Conservation (phyloP, 140 eudicot species). For the Artemisia princeps region DNA sequence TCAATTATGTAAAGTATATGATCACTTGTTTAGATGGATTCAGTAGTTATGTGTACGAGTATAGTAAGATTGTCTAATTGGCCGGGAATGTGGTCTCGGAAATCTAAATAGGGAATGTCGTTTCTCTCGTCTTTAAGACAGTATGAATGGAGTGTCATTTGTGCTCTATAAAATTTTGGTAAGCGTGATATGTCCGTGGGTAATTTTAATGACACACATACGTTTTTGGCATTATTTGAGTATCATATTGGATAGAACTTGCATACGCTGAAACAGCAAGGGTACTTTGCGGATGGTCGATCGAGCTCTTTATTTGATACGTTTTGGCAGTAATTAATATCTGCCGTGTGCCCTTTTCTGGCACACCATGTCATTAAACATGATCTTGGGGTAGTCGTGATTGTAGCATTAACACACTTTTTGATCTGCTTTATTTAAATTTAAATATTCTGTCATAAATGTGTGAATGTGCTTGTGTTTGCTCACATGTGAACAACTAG, state of each 20-base stretch:
- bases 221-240: conserved; percentile 3
- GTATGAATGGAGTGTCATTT: conserved; percentile 2
- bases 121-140: conserved; percentile 7
- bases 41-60: conserved; percentile 8
- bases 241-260: neutral
- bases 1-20: conserved; percentile 2
- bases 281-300: too few species aligned
- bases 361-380: too few species aligned
- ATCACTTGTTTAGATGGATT: neutral
- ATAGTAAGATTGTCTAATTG: neutral
- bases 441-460: neutral
- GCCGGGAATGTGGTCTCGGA: neutral
- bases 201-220: neutral
- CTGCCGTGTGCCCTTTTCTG: too few species aligned
- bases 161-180: conserved; percentile 9
- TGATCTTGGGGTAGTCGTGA: too few species aligned
- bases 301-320: too few species aligned
- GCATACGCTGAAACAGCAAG: too few species aligned
- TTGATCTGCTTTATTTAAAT: too few species aligned
- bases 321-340: too few species aligned
- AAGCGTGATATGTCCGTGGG: neutral
- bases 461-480: conserved; percentile 11
- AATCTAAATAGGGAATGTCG: neutral
- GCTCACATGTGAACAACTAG: neutral
- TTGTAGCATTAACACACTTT: too few species aligned